Evolutionary conservation across 169 alveolate genomes (phyloP), one percentile per base, ranked within the genome.

Genomic region (Plasmodium chabaudi): DNA sequence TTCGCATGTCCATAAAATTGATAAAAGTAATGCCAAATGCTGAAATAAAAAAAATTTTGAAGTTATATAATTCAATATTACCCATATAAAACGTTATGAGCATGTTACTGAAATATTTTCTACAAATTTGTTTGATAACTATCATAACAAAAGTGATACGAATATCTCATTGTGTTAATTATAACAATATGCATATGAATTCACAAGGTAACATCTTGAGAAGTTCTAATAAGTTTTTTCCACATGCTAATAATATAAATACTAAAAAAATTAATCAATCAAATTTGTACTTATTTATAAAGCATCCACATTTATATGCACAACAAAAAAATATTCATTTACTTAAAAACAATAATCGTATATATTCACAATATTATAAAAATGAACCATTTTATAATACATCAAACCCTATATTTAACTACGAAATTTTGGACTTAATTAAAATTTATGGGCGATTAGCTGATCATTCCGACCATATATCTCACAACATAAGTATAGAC

Each of bases 381-480:
- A 70, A 84, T 49, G 91, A 84, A 39, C 91, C 91, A 10, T 72
- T 69, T 5, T 84, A 69, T 51, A 84, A 84, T 19, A 84, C 87
- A 21, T 84, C 53, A 53, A 84, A 84, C 53, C 91, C 91, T n/a
- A 84, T 84, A 23, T 84, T 84, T 69, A 84, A 84, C 59, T 84
- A 84, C 68, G 91, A 84, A n/a, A 44, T 84, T 5, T 64, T 84
- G n/a, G 91, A 84, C 69, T n/a, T 84, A 61, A 72, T 84, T 10
- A 84, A 84, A 72, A 73, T 84, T 3, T 84, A 69, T 51, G 91
- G 91, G 23, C 39, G 91, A 61, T 57, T 84, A 17, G 91, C 91
- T 61, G 91, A 84, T n/a, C 91, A 84, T 64, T 17, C 65, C 5
- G 39, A 84, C 34, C 53, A 84, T 42, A 86, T 69, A 17, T 84